Evolutionary conservation across 257 asterid species (phyloP), one percentile per base, ranked within the genome.

Genomic region (Jacaranda mimosifolia): DNA sequence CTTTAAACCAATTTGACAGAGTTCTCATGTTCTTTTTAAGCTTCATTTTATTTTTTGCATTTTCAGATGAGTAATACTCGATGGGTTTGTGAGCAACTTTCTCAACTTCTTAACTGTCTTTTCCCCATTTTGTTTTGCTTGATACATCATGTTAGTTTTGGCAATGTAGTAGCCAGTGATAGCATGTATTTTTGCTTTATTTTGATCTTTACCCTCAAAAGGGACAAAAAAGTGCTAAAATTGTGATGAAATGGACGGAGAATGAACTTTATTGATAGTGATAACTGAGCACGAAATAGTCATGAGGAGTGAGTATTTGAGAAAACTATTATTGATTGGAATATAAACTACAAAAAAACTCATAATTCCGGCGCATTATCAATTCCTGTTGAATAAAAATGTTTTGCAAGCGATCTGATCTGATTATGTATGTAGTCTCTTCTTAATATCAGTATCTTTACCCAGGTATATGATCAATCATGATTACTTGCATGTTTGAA

Each of bases 11-110:
- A 17, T 14, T 56, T 49, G 32, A 7, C 46, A 19, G 46, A 36
- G 58, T 77, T 49, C 58, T 57, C 60, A 42, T 60, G n/a, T 39
- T 13, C 43, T 12, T 6, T 55, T 43, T 56, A 49, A 5, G 26
- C 32, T 72, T 62, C 18, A n/a, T 57, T 21, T 26, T 46, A 19
- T 68, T 19, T 78, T 70, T 59, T 67, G 56, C 65, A 26, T 59
- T 42, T 42, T 57, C 43, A 19, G 65, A 45, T 19, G 76, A 48
- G 32, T 74, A 38, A 9, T 72, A 42, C 40, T 67, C n/a, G 35
- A 36, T 63, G 46, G 65, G 49, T 7, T 12, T 52, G 15, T 38
- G n/a, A 10, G 52, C 4, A 74, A 55, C 73, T n/a, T 63, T 63
- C 60, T 67, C 36, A 46, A 62, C 65, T 11, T 17, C 36, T 26